These are phyloP conservation scores for Phaeosphaeria sp. DNA, from an alignment of 2,329 filamentous ascomycete species.

Conservation along the genomic window DNA sequence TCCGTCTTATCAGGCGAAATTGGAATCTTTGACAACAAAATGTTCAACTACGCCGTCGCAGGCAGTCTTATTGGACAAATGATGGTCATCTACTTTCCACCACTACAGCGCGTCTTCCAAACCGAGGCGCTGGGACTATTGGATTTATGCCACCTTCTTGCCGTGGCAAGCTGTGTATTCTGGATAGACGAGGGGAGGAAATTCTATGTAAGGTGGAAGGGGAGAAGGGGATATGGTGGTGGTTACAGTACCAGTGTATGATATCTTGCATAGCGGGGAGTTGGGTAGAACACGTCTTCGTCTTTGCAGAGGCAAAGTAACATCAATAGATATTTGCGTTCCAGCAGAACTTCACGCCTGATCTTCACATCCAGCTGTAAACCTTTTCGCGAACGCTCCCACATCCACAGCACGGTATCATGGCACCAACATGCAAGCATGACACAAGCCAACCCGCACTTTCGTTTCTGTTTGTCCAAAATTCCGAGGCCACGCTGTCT, in stretches of 20 bases:
- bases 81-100: constrained; percentile 92
- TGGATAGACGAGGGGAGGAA: constrained; percentile 94
- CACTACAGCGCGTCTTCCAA: constrained; percentile 93
- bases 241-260: constrained; percentile 51
- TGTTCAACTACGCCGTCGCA: constrained; percentile 96
- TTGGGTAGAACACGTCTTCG: neutral
- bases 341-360: neutral
- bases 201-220: constrained; percentile 59
- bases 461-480: neutral
- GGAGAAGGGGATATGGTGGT: constrained; percentile 38
- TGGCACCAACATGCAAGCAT: neutral
- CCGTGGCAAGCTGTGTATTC: constrained; percentile 87
- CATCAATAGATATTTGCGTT: neutral
- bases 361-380: neutral
- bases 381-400: neutral
- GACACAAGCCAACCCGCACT: neutral
- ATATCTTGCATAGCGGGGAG: constrained; percentile 16
- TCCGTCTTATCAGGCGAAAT: constrained; percentile 87
- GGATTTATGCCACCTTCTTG: constrained; percentile 76
- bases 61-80: constrained; percentile 85
- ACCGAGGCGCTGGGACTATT: constrained; percentile 80
- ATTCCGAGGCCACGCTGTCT: neutral
- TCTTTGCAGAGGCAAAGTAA: no score
- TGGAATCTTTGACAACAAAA: constrained; percentile 80
- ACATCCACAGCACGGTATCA: neutral